Base-by-base conservation (phyloP, 2,329 filamentous ascomycete genomes). In the Aureobasidium leucospermi region DNA sequence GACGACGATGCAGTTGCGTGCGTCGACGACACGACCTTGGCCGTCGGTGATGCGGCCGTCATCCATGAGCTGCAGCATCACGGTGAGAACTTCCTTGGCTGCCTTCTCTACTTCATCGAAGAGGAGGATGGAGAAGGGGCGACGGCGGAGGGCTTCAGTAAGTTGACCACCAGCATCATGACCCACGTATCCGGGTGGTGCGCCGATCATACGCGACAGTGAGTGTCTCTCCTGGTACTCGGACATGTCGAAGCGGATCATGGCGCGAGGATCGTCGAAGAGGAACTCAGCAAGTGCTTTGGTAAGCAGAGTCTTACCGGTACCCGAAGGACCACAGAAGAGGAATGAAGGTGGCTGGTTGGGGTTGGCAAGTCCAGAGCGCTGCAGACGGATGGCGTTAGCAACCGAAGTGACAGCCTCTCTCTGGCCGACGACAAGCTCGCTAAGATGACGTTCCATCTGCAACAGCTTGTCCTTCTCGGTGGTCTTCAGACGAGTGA, bases 191-290 rank as follows among this genome's bases (percentile, higher is more conserved):
- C 94, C 94, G 4, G 94, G 94, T 19, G 94, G 94, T 19, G 94
- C 92, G 71, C 94, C 94, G 67, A 99, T 99, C 90, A 99, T 96
- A 62, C 94, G 86, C 72, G 90, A 96, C 13, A 99, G 83, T 0
- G 93, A 88, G 73, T 99, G 94, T 5, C 93, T 87, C 75, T 99
- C 94, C 75, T 99, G 95, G 74, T 99, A 99, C 75, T 99, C 94
- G 5, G 93, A 97, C 94, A 99, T 99, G 73, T 99, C 94, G 77
- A 99, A 96, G 41, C 94, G 88, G 68, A 99, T 96, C 94, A 99
- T 97, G 36, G 93, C 81, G 78, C 96, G 96, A 29, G 93, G 78
- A 67, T 99, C 94, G 71, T 99, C 94, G 77, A 99, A 99, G 31
- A 99, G 80, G 79, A 99, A 99, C 74, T 99, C 94, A 51, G 94